Evolutionary conservation across 2,329 filamentous ascomycete species (phyloP).

Genomic region (Diaporthe vaccinii): DNA sequence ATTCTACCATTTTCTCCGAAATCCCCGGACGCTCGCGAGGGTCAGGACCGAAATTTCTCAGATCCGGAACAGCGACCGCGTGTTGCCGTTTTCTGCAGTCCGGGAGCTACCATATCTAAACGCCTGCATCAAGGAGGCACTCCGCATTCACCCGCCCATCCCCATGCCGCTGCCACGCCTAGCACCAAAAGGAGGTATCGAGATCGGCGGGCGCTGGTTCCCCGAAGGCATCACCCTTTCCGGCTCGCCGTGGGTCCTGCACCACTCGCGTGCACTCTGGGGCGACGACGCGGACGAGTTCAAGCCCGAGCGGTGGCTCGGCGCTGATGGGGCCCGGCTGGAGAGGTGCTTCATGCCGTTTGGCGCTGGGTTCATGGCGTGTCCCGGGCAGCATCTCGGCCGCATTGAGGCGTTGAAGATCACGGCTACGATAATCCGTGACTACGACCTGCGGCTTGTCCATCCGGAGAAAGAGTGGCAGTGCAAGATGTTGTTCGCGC

Average conservation of each 20-base stretch:
- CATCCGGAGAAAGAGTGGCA: slow-evolving; percentile 45
- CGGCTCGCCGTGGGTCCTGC: slow-evolving; percentile 46
- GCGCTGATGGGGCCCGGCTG: slow-evolving; percentile 31
- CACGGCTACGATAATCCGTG: slow-evolving; percentile 10
- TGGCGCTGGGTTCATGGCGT: neutral
- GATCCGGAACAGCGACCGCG: neutral
- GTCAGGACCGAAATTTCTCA: neutral
- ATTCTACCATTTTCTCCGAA: slow-evolving; percentile 22
- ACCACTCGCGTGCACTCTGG: slow-evolving; percentile 45
- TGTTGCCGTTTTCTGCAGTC: neutral
- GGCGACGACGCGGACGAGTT: slow-evolving; percentile 44
- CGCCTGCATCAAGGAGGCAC: slow-evolving; percentile 23
- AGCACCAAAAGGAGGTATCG: slow-evolving; percentile 43
- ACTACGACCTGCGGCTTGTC: slow-evolving; percentile 43
- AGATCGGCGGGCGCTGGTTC: slow-evolving; percentile 46
- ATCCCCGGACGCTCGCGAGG: neutral
- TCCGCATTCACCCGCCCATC: slow-evolving; percentile 36
- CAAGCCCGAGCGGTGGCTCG: slow-evolving; percentile 46
- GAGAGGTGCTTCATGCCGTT: slow-evolving; percentile 44
- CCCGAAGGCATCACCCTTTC: slow-evolving; percentile 48
- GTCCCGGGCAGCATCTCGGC: slow-evolving; percentile 18
- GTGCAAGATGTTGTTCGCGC: slow-evolving; percentile 46
- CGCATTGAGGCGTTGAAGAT: slow-evolving; percentile 17
- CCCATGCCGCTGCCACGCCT: slow-evolving; percentile 32
- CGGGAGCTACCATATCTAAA: slow-evolving; percentile 23